Evolutionary conservation across 768 basidiomycete species (phyloP), one percentile per base, ranked within the genome.

Genomic region (Lenzites betulinus): DNA sequence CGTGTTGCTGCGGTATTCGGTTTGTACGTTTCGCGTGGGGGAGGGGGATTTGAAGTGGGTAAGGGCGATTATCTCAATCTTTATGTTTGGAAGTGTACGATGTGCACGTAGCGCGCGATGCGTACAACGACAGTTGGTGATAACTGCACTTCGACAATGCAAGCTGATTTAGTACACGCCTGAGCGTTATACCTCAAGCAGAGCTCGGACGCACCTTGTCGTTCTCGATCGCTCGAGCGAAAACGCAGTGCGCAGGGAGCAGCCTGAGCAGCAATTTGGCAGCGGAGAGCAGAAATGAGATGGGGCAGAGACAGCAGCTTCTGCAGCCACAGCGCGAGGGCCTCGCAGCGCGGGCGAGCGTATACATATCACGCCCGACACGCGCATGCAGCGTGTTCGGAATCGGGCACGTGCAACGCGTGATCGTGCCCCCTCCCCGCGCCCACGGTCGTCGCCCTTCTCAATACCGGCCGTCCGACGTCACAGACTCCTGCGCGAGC

Each of bases 381-480:
- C 61, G 69, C 69, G 66, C 61, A 64, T 67, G 67, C 67, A 67
- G 69, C 69, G 67, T 70, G 69, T 68, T 67, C 22, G 38, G 38
- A 39, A 39, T 39, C 38, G 53, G 59, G 66, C 66, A 70, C 67
- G 69, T 67, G 67, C 59, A 57, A 36, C 18, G 52, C 42, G 43
- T 60, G 58, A 59, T 63, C 57, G 44, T 52, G 57, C 20, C 48
- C 50, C 39, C 22, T 30, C 25, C 26, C 42, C 46, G 36, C 43
- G 46, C 42, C 35, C 46, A 18, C 22, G 15, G 51, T 46, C 49
- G 38, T 25, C 44, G 44, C 44, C 22, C 44, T 20, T 25, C 7
- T 22, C 44, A 22, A 39, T 13, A 15, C 15, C 38, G 13, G 13
- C 18, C 38, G 38, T 18, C 38, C 38, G 38, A 39, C 18, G 38